These are phyloP conservation scores for Cardamine chenopodiifolia DNA, from an alignment of 345 rosid genomes.

Conservation along the genomic window DNA sequence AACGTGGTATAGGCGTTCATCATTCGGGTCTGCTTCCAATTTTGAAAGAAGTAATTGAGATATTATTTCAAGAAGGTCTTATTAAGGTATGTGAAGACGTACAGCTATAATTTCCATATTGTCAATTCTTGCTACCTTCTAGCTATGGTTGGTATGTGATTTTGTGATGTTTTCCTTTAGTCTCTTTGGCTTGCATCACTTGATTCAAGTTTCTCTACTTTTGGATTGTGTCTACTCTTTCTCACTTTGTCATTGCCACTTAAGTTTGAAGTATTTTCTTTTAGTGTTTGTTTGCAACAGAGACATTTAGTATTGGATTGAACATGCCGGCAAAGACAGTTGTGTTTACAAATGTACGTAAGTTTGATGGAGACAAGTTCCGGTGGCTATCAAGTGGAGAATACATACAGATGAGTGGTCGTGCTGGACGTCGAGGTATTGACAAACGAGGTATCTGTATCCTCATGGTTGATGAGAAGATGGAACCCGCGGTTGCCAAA, in stretches of 20 bases:
- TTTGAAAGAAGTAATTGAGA: conserved; percentile 96
- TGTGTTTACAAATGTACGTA: conserved; percentile 95
- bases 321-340: conserved; percentile 99
- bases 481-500: conserved; percentile 96
- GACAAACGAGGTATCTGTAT: conserved; percentile 94
- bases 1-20: conserved; percentile 98
- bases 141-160: neutral
- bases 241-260: conserved; percentile 16
- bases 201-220: neutral
- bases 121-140: conserved; percentile 16
- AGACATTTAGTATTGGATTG: conserved; percentile 97
- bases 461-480: conserved; percentile 94
- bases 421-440: conserved; percentile 99
- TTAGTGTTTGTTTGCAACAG: conserved; percentile 98
- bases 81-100: conserved; percentile 62
- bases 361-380: conserved; percentile 98
- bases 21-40: conserved; percentile 99
- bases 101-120: conserved; percentile 25
- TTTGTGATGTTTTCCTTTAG: conserved; percentile 4
- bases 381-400: conserved; percentile 99
- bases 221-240: neutral
- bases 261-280: conserved; percentile 39
- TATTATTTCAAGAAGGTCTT: conserved; percentile 96
- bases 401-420: conserved; percentile 98
- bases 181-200: conserved; percentile 21